Evolutionary conservation across 2,329 filamentous ascomycete genomes (phyloP).

Genomic region (Davidsoniella eucalypti): DNA sequence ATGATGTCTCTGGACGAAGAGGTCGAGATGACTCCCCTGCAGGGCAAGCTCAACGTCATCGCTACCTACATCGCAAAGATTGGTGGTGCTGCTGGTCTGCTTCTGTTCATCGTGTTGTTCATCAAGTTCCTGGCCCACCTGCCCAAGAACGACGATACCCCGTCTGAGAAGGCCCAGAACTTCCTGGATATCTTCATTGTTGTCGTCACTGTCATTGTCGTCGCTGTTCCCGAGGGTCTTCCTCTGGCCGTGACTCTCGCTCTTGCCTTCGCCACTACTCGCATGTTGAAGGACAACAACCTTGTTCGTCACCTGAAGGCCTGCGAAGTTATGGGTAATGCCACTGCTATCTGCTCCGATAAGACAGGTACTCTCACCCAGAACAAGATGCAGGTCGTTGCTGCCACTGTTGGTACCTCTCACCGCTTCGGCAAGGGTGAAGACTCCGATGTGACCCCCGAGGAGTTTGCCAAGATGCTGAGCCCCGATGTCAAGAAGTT

Average conservation of each 20-base stretch:
- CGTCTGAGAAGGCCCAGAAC: conserved; percentile 61
- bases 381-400: conserved; percentile 52
- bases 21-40: conserved; percentile 58
- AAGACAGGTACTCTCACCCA: conserved; percentile 53
- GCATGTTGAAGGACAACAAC: conserved; percentile 65
- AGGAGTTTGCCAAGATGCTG: conserved; percentile 32
- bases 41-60: conserved; percentile 58
- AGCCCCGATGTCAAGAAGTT: conserved; percentile 32
- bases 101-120: conserved; percentile 71
- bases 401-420: conserved; percentile 39
- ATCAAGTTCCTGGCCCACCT: conserved; percentile 69
- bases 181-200: conserved; percentile 65
- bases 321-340: conserved; percentile 70
- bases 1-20: conserved; percentile 58
- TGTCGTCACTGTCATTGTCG: conserved; percentile 64
- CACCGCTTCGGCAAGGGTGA: conserved; percentile 35
- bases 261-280: conserved; percentile 58
- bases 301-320: conserved; percentile 60
- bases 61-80: conserved; percentile 65
- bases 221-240: conserved; percentile 62
- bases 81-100: conserved; percentile 58
- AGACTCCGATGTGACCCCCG: conserved; percentile 24
- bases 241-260: conserved; percentile 65
- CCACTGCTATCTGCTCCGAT: conserved; percentile 53
- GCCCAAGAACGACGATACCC: conserved; percentile 30